Conservation (phyloP, 2,329 filamentous ascomycete species). For the Alternaria ethzedia region DNA sequence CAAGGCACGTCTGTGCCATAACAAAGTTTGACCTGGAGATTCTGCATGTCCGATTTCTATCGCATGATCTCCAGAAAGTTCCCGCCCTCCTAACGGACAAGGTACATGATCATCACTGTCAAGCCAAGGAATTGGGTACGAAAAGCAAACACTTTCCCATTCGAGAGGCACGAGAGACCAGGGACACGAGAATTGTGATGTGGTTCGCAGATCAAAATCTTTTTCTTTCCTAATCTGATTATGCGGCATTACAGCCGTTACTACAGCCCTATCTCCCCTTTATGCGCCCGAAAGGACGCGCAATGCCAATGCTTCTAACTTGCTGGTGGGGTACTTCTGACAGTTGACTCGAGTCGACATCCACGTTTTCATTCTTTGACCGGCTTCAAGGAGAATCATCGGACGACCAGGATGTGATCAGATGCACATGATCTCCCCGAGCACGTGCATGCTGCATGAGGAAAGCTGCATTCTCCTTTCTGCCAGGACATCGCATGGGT, state of each 20-base stretch:
- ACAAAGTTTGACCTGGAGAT: conserved; percentile 4
- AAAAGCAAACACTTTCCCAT: conserved; percentile 2
- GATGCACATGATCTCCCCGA: background rate
- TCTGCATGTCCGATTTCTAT: conserved; percentile 5
- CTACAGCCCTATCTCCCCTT: conserved; percentile 9
- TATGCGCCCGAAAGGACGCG: conserved; percentile 9
- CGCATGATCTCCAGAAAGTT: conserved; percentile 8
- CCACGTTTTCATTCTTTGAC: conserved; percentile 6
- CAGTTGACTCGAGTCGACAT: conserved; percentile 18
- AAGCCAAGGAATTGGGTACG: background rate
- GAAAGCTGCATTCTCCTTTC: conserved; percentile 20
- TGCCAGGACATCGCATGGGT: conserved; percentile 16
- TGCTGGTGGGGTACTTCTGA: background rate
- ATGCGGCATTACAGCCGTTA: background rate
- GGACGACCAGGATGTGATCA: conserved; percentile 4
- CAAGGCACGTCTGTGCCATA: conserved; percentile 1
- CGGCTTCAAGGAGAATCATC: background rate
- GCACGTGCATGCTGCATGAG: conserved; percentile 17
- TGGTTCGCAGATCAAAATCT: conserved; percentile 13
- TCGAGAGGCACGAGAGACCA: background rate
- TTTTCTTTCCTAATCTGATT: conserved; percentile 3
- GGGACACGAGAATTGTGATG: conserved; percentile 5
- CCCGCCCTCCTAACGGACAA: conserved; percentile 5
- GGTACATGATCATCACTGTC: conserved; percentile 7
- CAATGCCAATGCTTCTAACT: conserved; percentile 8